Conservation (phyloP, 2,329 filamentous ascomycete species). For the Colletotrichum truncatum region DNA sequence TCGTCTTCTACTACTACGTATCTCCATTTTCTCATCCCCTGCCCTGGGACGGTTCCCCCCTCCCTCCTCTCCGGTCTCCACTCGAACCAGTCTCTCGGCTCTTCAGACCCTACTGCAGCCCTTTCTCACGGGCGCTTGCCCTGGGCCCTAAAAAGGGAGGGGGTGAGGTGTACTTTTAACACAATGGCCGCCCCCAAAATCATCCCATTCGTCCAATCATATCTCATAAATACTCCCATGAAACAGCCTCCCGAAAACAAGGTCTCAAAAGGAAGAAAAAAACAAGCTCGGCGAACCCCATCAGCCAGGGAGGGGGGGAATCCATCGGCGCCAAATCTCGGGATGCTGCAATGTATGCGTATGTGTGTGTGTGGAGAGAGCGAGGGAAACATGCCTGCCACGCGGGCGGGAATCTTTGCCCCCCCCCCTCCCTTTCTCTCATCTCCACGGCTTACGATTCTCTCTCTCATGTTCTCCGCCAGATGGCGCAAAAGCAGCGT, state of each 20-base stretch:
- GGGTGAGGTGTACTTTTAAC: conserved; percentile 55
- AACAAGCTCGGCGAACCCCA: neutral
- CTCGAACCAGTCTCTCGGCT: conserved; percentile 1
- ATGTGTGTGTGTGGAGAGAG: neutral
- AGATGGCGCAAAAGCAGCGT: conserved; percentile 49
- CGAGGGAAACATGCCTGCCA: neutral
- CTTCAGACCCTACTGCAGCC: conserved; percentile 36
- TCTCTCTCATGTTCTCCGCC: conserved; percentile 35
- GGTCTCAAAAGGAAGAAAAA: neutral
- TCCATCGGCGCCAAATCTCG: neutral
- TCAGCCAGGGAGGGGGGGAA: conserved; percentile 4
- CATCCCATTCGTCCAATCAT: conserved; percentile 60
- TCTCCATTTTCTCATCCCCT: neutral
- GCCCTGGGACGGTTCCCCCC: neutral
- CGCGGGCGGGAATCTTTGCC: conserved; percentile 9
- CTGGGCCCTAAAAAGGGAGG: conserved; percentile 34
- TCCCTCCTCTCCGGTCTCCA: neutral
- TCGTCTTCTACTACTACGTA: too few species aligned
- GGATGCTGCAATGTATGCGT: neutral
- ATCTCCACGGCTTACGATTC: conserved; percentile 23
- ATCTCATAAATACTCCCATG: conserved; percentile 55
- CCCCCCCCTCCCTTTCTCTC: too few species aligned
- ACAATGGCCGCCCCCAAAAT: conserved; percentile 41
- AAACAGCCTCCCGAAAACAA: conserved; percentile 45
- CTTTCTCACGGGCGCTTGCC: conserved; percentile 38